Evolutionary conservation across 352 stramenopile species (phyloP).

Genomic region (Phytophthora sojae): DNA sequence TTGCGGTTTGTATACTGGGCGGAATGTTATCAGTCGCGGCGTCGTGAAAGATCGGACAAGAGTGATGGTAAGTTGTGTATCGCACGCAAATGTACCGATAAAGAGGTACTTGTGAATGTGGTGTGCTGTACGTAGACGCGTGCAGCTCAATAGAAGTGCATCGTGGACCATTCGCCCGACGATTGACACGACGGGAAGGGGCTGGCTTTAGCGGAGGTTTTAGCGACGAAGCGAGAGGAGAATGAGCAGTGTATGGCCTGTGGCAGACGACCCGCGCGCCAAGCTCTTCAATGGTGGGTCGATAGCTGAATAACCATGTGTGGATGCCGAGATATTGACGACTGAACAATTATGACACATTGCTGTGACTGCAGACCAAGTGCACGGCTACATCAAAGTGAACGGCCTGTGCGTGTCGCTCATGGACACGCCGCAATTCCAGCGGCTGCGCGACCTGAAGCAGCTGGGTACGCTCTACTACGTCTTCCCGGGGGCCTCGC

Average conservation of each 20-base stretch:
- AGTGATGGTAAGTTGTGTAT: background rate
- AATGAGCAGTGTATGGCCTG: slow-evolving; percentile 33
- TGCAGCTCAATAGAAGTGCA: background rate
- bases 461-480: slow-evolving; percentile 94
- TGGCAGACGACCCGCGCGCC: slow-evolving; percentile 35
- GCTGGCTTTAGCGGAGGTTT: background rate
- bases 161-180: background rate
- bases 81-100: background rate
- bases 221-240: background rate
- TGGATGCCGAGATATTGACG: slow-evolving; percentile 6
- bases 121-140: background rate
- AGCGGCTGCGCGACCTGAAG: slow-evolving; percentile 95
- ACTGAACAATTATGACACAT: slow-evolving; percentile 11
- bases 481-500: slow-evolving; percentile 87
- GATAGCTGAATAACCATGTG: background rate
- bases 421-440: slow-evolving; percentile 94
- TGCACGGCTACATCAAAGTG: slow-evolving; percentile 85
- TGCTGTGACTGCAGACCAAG: slow-evolving; percentile 56
- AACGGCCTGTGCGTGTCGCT: slow-evolving; percentile 81
- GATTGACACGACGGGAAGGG: background rate
- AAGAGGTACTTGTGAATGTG: background rate
- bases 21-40: background rate
- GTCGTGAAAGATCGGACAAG: background rate
- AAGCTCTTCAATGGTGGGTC: slow-evolving; percentile 77
- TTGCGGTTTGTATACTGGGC: slow-evolving; percentile 6